phyloP scores from a whole-genome alignment of 345 rosid genomes.

The rapeseed (Brassica napus) region DNA sequence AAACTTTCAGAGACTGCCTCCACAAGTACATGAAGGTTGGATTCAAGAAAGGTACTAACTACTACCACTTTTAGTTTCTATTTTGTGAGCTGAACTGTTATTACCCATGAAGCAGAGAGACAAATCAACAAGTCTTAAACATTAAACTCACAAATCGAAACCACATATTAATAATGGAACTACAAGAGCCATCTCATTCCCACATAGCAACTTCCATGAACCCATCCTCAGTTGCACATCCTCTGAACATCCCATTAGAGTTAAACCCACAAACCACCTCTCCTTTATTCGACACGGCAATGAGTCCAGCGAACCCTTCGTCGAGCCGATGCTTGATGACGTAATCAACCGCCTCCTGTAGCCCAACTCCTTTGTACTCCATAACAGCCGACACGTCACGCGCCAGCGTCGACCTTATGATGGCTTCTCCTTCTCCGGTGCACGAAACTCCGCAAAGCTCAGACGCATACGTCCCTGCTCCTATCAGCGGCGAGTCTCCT shows the following conservation, averaged over 20 bases:
- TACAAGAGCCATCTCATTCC: too few relatives aligned
- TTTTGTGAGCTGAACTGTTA: not conserved
- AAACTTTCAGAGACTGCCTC: not conserved
- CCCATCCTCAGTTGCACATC: constrained; percentile 86
- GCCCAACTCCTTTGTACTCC: constrained; percentile 86
- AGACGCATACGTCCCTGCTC: constrained; percentile 88
- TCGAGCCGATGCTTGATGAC: constrained; percentile 77
- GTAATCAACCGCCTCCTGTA: constrained; percentile 77
- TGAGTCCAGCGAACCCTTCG: constrained; percentile 82
- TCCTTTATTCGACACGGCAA: constrained; percentile 81
- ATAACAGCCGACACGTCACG: constrained; percentile 94
- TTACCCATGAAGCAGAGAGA: not conserved
- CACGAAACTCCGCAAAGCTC: constrained; percentile 81
- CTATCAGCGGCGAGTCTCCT: constrained; percentile 95
- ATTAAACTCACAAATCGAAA: not conserved
- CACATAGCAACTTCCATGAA: constrained; percentile 82
- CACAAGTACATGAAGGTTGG: not conserved
- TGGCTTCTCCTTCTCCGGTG: constrained; percentile 97
- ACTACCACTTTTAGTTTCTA: not conserved
- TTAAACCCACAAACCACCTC: constrained; percentile 93
- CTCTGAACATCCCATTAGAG: constrained; percentile 85
- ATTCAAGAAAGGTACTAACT: not conserved
- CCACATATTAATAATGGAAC: too few relatives aligned
- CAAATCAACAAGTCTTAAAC: not conserved
- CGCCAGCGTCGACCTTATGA: constrained; percentile 80